Evolutionary conservation across 768 basidiomycete species (phyloP).

Genomic region (Leucogyrophana mollusca): DNA sequence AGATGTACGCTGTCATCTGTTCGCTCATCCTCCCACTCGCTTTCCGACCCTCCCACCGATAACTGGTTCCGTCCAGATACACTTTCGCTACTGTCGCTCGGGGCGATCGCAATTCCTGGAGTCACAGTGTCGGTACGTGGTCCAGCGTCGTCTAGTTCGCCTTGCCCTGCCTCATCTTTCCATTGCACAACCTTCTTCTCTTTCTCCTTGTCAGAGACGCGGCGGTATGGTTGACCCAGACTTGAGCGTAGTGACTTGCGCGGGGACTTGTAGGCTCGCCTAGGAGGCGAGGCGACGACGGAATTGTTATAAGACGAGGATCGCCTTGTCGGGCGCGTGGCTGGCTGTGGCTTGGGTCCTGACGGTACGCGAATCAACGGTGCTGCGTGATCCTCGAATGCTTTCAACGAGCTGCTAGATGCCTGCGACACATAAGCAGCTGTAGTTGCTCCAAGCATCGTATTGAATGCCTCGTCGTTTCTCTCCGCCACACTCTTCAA

Average conservation of each 20-base stretch:
- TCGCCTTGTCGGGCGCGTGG: constrained; percentile 39
- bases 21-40: constrained; percentile 89
- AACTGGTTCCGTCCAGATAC: constrained; percentile 22
- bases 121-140: constrained; percentile 19
- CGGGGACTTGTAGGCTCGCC: constrained; percentile 56
- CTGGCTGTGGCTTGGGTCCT: constrained; percentile 49
- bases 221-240: constrained; percentile 57
- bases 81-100: constrained; percentile 36
- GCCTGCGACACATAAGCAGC: constrained; percentile 49
- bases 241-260: constrained; percentile 74
- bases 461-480: constrained; percentile 69
- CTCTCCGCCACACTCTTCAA: constrained; percentile 57
- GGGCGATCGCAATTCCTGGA: constrained; percentile 24
- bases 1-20: constrained; percentile 74
- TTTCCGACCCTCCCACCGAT: constrained; percentile 68
- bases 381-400: constrained; percentile 50
- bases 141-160: constrained; percentile 67
- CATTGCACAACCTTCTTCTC: constrained; percentile 80
- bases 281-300: constrained; percentile 43
- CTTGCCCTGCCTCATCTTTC: constrained; percentile 85
- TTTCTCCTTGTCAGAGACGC: constrained; percentile 63
- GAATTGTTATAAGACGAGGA: constrained; percentile 41
- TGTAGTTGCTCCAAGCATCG: constrained; percentile 66
- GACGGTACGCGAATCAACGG: constrained; percentile 45
- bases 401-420: constrained; percentile 39